Conservation (phyloP, 805 yeast genomes). For the Brettanomyces custersianus region DNA sequence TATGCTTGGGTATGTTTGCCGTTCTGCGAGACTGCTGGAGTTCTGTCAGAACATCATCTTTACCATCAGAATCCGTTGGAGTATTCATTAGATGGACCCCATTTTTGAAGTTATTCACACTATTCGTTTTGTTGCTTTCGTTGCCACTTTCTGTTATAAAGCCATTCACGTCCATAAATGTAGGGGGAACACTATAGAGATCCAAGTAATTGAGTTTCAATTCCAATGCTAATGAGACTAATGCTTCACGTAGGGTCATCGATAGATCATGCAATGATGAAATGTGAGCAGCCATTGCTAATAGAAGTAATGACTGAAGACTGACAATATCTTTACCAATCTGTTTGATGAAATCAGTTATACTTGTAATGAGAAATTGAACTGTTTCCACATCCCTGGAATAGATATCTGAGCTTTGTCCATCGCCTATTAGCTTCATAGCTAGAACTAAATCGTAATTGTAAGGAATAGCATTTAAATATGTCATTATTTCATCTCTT, state of each 20-base stretch:
- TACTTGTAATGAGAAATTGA: conserved; percentile 27
- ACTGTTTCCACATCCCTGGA: conserved; percentile 32
- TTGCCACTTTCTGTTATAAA: conserved; percentile 14
- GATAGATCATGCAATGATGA: conserved; percentile 43
- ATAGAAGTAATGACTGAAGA: conserved; percentile 32
- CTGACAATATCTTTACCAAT: conserved; percentile 34
- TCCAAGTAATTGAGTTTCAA: conserved; percentile 34
- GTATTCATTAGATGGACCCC: conserved; percentile 7
- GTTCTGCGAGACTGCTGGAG: conserved; percentile 14
- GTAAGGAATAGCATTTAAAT: conserved; percentile 25
- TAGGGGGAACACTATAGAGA: conserved; percentile 16
- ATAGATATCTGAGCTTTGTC: conserved; percentile 30
- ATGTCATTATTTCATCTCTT: conserved; percentile 24
- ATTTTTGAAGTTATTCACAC: neutral
- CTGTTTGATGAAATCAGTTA: conserved; percentile 23
- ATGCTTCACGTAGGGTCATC: conserved; percentile 31
- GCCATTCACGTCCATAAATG: conserved; percentile 28
- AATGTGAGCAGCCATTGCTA: conserved; percentile 38
- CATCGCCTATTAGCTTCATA: conserved; percentile 43
- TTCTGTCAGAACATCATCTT: conserved; percentile 9
- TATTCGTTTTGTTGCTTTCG: neutral
- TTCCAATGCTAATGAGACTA: conserved; percentile 29
- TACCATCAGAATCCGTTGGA: conserved; percentile 15
- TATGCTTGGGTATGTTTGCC: conserved; percentile 11
- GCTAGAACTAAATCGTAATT: conserved; percentile 34